Base-by-base conservation (phyloP, 257 asterid species). In the Primulina eburnea region DNA sequence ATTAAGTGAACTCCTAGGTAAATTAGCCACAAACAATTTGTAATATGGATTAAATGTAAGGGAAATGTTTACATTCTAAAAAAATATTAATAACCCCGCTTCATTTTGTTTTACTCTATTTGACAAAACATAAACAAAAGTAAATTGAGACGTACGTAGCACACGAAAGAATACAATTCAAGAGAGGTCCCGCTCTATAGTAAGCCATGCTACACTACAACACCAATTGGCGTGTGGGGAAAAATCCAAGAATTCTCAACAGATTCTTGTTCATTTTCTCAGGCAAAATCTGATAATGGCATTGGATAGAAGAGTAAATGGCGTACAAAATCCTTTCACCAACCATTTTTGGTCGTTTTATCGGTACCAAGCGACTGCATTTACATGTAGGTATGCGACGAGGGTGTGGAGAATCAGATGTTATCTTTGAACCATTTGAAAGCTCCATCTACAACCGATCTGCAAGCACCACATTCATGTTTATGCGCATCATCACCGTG, bases 391-490 rank as follows among this genome's bases (percentile, higher is more conserved):
- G 18, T 8, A 32, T 38, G 28, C 56, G 16, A 8, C 65, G 38
- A 61, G 29, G 58, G 28, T 60, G 47, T 28, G 52, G 63, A 52
- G 66, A 72, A 74, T 73, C 75, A 88, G 58, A 89, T 69, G 80
- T 88, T 90, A 67, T 88, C 90, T 77, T 77, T 87, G 73, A 90
- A 81, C 97, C 97, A 90, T 71, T 88, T 88, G 20, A 82, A 59
- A 66, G 87, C 94, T 81, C 92, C 94, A 74, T 76, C 85, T 62
- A 86, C 90, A 77, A 79, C 78, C 57, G 92, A 81, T 78, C 97
- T 90, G 94, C 84, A 78, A 78, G 32, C 56, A 32, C 26, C 57
- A 60, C 7, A 43, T 9, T 71, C 64, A 6, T 24, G 5, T 55
- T 32, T 77, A 30, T 58, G 59, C 18, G 28, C 30, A 18, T 37